Base-by-base conservation (phyloP, 768 basidiomycete species). In the Russula lepida region DNA sequence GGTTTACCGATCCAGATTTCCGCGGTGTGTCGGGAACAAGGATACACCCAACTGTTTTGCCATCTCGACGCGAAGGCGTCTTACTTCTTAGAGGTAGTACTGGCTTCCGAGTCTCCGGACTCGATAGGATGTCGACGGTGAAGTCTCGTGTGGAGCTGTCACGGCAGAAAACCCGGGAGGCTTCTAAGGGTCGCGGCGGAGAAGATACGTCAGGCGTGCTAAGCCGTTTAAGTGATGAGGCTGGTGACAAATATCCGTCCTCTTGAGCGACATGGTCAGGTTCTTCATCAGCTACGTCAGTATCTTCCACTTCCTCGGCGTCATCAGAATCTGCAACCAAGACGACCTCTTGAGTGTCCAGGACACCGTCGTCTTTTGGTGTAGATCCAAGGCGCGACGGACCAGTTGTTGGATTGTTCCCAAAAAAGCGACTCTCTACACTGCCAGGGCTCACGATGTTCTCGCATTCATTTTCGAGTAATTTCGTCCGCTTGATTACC, bases 191-290 rank as follows among this genome's bases (percentile, higher is more conserved):
- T 33, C 74, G 75, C 43, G 76, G 62, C 25, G 88, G 88, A 12
- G 88, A 89, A 50, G 86, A 88, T 30, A 90, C 67, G 9, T 87
- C 82, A 27, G 78, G 78, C 39, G 84, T 84, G 63, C 76, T 75
- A 61, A 72, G 73, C 53, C 77, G 78, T 63, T 70, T 68, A 65
- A 78, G 75, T 25, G 82, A 82, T 50, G 80, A 74, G 9, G 81
- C 74, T 17, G 88, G 89, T n/a, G 89, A 89, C 56, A 88, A 77
- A 71, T 92, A 92, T 17, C 90, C 89, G 62, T 88, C 88, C 69
- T 92, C 90, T 72, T 89, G 89, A 68, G 78, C 76, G 17, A 89
- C 82, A 11, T 66, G 68, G 54, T 81, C 77, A 35, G 69, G 66
- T 49, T 62, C 68, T 27, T 77, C 70, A 44, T 62, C 60, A 28